phyloP scores from a whole-genome alignment of 768 basidiomycete species.

The Suillus subluteus region DNA sequence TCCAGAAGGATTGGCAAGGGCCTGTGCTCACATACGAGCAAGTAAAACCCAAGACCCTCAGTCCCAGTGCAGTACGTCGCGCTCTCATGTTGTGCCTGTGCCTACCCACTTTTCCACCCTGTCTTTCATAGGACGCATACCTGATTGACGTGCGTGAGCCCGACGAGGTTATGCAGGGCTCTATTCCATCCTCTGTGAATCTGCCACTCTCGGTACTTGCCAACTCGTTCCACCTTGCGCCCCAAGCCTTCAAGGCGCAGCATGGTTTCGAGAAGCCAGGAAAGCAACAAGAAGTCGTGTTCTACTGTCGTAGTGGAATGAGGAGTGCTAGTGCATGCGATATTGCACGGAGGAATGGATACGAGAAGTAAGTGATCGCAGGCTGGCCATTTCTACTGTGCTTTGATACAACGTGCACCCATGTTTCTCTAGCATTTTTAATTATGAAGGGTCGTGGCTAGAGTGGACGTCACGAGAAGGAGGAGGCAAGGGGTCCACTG shows the following conservation, averaged over 20 bases:
- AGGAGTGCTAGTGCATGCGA: conserved; percentile 83
- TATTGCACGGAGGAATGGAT: conserved; percentile 81
- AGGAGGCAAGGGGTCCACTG: conserved; percentile 37
- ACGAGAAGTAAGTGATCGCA: conserved; percentile 60
- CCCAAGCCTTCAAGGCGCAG: conserved; percentile 59
- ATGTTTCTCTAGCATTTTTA: conserved; percentile 50
- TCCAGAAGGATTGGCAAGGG: conserved; percentile 77
- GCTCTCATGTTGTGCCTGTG: conserved; percentile 12
- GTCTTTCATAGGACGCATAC: conserved; percentile 57
- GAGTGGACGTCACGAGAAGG: conserved; percentile 73
- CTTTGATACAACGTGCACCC: neutral
- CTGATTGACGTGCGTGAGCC: conserved; percentile 93
- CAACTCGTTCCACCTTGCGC: conserved; percentile 59
- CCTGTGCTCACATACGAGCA: conserved; percentile 77
- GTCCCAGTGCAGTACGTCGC: conserved; percentile 62
- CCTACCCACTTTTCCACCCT: conserved; percentile 14
- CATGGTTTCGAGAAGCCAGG: conserved; percentile 78
- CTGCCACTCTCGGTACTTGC: conserved; percentile 82
- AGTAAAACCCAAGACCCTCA: conserved; percentile 76
- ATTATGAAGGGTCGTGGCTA: conserved; percentile 88
- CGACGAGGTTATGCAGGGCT: conserved; percentile 87
- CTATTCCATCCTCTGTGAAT: conserved; percentile 91
- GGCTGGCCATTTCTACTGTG: conserved; percentile 5
- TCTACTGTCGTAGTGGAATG: conserved; percentile 90
- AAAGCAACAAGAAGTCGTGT: conserved; percentile 74